phyloP scores from a whole-genome alignment of 2,329 filamentous ascomycete genomes.

The Monilinia fructigena region DNA sequence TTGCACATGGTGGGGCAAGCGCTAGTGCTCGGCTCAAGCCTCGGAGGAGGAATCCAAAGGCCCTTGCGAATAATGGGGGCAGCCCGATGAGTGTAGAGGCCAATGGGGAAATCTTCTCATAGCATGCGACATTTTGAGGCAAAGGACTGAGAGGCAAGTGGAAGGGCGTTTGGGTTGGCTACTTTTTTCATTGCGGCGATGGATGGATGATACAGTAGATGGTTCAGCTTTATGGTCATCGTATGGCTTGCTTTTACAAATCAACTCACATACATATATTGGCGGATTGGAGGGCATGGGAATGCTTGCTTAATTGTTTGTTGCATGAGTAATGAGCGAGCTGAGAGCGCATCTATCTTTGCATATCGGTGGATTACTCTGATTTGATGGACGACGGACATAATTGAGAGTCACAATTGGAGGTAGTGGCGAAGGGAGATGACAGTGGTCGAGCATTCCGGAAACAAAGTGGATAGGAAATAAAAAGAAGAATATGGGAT shows the following conservation, averaged over 20 bases:
- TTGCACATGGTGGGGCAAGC: conserved; percentile 16
- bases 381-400: neutral
- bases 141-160: neutral
- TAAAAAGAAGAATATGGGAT: neutral
- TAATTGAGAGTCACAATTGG: conserved; percentile 4
- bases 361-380: conserved; percentile 19
- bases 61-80: conserved; percentile 30
- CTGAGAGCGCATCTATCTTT: neutral
- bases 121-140: conserved; percentile 18
- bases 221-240: conserved; percentile 15
- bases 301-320: conserved; percentile 15
- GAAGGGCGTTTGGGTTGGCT: conserved; percentile 13
- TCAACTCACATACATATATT: conserved; percentile 15
- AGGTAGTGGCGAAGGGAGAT: neutral
- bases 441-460: neutral
- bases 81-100: conserved; percentile 40
- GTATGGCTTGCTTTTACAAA: conserved; percentile 12
- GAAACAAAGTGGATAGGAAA: neutral
- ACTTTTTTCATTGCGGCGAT: conserved; percentile 16
- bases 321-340: neutral
- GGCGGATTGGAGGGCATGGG: neutral
- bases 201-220: conserved; percentile 19
- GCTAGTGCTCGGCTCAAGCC: conserved; percentile 19
- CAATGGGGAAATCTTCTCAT: conserved; percentile 32
- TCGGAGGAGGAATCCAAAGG: conserved; percentile 10